Percentiles rank a stretch among this genome's conserved stretches.
Conservation (phyloP, 129 eudicot species). For the Ambrosia trifida region DNA sequence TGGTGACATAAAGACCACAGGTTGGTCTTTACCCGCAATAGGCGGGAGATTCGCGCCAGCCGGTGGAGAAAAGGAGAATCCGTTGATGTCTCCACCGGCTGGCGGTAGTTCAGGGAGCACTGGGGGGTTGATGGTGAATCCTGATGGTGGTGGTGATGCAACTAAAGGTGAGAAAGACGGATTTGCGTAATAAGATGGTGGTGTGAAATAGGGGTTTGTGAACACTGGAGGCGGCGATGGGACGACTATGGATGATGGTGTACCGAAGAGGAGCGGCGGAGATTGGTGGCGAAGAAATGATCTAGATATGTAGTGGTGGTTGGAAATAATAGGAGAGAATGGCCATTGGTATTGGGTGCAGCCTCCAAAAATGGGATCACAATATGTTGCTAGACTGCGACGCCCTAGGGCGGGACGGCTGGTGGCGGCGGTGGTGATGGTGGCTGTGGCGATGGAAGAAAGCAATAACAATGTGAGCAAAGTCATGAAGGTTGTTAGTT, state of each 20-base stretch:
- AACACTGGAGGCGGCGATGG: slow-evolving; percentile 26
- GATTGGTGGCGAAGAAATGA: slow-evolving; percentile 20
- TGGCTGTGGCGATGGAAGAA: slow-evolving; percentile 16
- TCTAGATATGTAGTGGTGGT: slow-evolving; percentile 29
- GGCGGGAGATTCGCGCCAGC: slow-evolving; percentile 17
- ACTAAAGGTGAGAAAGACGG: slow-evolving; percentile 34
- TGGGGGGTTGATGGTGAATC: slow-evolving; percentile 24
- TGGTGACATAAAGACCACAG: slow-evolving; percentile 17
- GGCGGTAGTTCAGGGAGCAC: slow-evolving; percentile 30
- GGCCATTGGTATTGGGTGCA: slow-evolving; percentile 64
- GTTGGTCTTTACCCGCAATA: slow-evolving; percentile 7
- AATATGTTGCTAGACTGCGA: slow-evolving; percentile 24
- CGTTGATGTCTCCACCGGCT: not conserved
- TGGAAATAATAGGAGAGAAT: slow-evolving; percentile 33
- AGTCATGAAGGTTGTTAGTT: slow-evolving; percentile 1
- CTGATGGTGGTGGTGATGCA: slow-evolving; percentile 36
- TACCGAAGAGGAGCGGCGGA: slow-evolving; percentile 8
- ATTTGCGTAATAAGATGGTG: slow-evolving; percentile 8
- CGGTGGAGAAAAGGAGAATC: slow-evolving; percentile 5
- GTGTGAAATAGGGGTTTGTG: slow-evolving; percentile 28
- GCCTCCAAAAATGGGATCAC: slow-evolving; percentile 47
- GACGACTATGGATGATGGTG: not conserved
- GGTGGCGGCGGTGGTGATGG: slow-evolving; percentile 1
- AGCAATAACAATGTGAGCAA: slow-evolving; percentile 8
- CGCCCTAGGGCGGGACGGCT: slow-evolving; percentile 23